Evolutionary conservation across 192 early-diverging fungal species (phyloP).

Genomic region (Glomus cerebriforme): DNA sequence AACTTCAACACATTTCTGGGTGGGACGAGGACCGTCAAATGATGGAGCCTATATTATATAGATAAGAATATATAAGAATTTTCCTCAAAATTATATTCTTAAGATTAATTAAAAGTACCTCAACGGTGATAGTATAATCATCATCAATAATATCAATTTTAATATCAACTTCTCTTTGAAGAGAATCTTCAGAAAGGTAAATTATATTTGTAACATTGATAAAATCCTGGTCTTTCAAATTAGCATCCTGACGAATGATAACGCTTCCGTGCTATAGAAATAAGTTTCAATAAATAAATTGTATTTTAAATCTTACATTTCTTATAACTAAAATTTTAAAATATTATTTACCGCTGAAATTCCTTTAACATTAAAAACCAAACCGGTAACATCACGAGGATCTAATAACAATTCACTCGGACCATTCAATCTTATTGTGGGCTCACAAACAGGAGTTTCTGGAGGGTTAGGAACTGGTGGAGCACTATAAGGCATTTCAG

Average conservation of each 20-base stretch:
- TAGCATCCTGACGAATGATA: slow-evolving; percentile 28
- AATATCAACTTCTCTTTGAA: slow-evolving; percentile 21
- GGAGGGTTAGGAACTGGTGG: neutral
- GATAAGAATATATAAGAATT: neutral
- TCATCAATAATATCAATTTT: slow-evolving; percentile 15
- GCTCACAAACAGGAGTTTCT: neutral
- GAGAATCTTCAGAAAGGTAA: slow-evolving; percentile 16
- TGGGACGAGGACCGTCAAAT: slow-evolving; percentile 21
- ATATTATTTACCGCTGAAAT: slow-evolving; percentile 8
- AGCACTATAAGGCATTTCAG: neutral
- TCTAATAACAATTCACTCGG: slow-evolving; percentile 23
- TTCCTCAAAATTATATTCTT: neutral
- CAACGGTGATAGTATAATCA: slow-evolving; percentile 4
- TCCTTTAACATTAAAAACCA: slow-evolving; percentile 30
- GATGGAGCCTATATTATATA: slow-evolving; percentile 17
- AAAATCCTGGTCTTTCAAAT: neutral
- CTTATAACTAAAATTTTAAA: neutral
- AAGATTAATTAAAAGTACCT: slow-evolving; percentile 1
- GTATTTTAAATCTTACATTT: neutral
- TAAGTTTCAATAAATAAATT: neutral
- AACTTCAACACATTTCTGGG: slow-evolving; percentile 18
- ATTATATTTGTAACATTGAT: slow-evolving; percentile 29
- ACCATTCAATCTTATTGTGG: slow-evolving; percentile 14
- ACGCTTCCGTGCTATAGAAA: slow-evolving; percentile 27
- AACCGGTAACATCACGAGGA: slow-evolving; percentile 1